Evolutionary conservation across 176 grass and related monocot genomes (phyloP).

Genomic region (Carex kokanica): DNA sequence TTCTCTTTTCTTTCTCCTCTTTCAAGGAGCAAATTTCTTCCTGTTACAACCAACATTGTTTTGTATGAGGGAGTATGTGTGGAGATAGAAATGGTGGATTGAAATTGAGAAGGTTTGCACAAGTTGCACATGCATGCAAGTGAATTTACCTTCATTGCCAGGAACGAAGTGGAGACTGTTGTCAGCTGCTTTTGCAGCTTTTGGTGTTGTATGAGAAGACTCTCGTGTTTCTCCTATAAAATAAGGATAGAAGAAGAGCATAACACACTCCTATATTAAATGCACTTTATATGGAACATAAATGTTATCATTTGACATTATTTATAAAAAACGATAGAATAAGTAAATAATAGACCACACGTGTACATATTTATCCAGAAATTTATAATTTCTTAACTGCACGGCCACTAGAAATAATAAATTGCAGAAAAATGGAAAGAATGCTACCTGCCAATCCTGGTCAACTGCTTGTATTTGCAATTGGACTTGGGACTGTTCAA

Average conservation of each 20-base stretch:
- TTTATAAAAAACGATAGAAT: background rate
- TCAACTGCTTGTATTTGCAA: slow-evolving; percentile 15
- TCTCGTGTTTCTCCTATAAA: slow-evolving; percentile 47
- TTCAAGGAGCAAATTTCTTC: slow-evolving; percentile 43
- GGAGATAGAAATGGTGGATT: background rate
- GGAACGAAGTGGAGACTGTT: slow-evolving; percentile 35
- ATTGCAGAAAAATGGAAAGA: background rate
- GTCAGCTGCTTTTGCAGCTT: slow-evolving; percentile 40
- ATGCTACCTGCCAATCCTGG: slow-evolving; percentile 7
- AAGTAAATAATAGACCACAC: background rate
- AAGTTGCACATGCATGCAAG: background rate
- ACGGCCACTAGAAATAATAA: background rate
- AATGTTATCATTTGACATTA: background rate
- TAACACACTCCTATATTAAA: background rate
- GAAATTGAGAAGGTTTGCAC: background rate
- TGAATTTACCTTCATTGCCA: slow-evolving; percentile 44
- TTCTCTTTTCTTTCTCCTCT: slow-evolving; percentile 29
- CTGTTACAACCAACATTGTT: slow-evolving; percentile 25
- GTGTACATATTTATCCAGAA: background rate
- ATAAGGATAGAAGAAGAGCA: background rate
- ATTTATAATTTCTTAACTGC: background rate
- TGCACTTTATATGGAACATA: background rate
- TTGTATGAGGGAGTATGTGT: background rate
- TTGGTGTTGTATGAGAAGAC: slow-evolving; percentile 36
- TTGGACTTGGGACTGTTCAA: background rate